Conservation (phyloP, 805 yeast species). For the Starmerella cellae region DNA sequence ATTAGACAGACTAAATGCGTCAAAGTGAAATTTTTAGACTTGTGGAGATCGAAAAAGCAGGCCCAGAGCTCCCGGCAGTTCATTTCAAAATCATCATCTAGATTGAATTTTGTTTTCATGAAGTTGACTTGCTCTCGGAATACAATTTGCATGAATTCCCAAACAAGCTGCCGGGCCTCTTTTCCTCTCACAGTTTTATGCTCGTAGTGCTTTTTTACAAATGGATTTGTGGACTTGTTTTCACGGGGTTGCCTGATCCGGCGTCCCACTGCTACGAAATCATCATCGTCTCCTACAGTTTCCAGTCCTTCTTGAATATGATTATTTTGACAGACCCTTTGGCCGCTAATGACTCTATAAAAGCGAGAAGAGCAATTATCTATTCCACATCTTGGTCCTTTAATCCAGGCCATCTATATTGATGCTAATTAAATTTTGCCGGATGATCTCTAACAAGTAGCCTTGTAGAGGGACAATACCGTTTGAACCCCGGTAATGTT, state of each 20-base stretch:
- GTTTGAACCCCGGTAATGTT: too few species aligned
- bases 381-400: conserved; percentile 79
- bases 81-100: conserved; percentile 3
- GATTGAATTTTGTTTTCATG: conserved; percentile 1
- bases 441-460: too few species aligned
- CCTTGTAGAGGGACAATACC: too few species aligned
- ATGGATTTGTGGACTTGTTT: conserved; percentile 5
- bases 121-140: conserved; percentile 10
- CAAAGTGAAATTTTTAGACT: conserved; percentile 6
- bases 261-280: conserved; percentile 26
- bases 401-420: conserved; percentile 31
- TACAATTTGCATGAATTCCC: conserved; percentile 9
- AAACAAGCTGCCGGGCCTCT: conserved; percentile 4
- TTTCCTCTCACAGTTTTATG: conserved; percentile 5
- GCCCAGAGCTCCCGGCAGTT: conserved; percentile 12
- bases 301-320: conserved; percentile 77
- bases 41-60: conserved; percentile 3
- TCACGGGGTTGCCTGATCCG: conserved; percentile 12
- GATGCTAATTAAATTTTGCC: too few species aligned
- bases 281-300: conserved; percentile 34
- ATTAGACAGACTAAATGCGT: conserved; percentile 7
- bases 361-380: conserved; percentile 75
- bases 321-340: conserved; percentile 74
- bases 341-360: conserved; percentile 64
- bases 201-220: conserved; percentile 2